Conservation (phyloP, 345 rosid genomes). For the Eucalyptus sideroxylon region DNA sequence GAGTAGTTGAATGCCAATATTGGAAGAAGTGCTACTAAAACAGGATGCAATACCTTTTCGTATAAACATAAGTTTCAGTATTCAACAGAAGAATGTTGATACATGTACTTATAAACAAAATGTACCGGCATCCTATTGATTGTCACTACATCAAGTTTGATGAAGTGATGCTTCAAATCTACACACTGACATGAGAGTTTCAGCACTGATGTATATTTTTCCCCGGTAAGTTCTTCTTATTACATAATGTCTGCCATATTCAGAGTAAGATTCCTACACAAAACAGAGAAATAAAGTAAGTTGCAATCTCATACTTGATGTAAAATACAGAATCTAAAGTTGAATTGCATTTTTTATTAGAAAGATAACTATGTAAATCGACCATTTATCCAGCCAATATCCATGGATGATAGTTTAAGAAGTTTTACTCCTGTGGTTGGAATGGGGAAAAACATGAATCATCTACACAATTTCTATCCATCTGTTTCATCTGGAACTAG, state of each 20-base stretch:
- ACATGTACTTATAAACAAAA: not conserved
- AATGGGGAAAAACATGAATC: not conserved
- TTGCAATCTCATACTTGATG: not conserved
- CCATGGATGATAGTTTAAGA: not conserved
- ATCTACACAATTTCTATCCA: not conserved
- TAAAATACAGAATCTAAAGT: not conserved
- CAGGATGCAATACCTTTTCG: not conserved
- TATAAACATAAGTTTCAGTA: not conserved
- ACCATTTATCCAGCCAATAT: not conserved
- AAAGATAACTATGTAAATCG: not conserved
- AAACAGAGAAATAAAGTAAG: not conserved
- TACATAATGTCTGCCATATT: not conserved
- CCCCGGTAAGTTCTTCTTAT: not conserved
- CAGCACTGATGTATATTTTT: not conserved
- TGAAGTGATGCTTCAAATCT: not conserved
- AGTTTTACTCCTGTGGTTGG: not conserved
- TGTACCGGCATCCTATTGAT: not conserved
- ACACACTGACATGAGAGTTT: not conserved
- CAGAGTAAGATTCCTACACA: not conserved
- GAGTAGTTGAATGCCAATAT: not conserved
- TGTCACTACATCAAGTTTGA: not conserved
- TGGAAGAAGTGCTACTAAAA: not conserved
- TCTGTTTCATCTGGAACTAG: not conserved
- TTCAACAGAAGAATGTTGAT: not conserved
- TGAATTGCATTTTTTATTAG: not conserved